A percentile compares a stretch with the other conserved stretches of the same genome.
Conservation (phyloP, 768 basidiomycete genomes). For the Termitomyces sp. region DNA sequence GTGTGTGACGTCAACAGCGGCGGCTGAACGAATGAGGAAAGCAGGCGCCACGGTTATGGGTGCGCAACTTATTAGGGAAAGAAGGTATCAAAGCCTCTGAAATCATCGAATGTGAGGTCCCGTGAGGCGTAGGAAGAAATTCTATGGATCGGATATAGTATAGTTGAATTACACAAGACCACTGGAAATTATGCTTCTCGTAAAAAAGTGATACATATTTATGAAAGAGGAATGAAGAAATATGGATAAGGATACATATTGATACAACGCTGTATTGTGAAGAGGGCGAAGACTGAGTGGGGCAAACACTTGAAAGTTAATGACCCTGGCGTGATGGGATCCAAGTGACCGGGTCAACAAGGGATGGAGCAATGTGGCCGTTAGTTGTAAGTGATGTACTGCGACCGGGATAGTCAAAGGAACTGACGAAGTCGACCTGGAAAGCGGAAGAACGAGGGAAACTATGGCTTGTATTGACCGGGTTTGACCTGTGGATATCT, state of each 20-base stretch:
- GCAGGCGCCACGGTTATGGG: constrained; percentile 72
- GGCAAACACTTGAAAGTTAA: background rate
- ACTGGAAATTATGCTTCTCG: background rate
- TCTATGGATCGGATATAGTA: background rate
- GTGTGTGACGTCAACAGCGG: constrained; percentile 62
- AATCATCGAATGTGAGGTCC: constrained; percentile 22
- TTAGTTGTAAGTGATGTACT: background rate
- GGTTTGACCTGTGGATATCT: background rate
- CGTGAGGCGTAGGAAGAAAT: background rate
- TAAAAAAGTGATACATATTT: constrained; percentile 5
- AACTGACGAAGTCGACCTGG: constrained; percentile 1
- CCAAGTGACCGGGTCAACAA: constrained; percentile 13
- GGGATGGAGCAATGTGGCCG: background rate
- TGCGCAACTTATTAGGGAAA: constrained; percentile 49
- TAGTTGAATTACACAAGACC: background rate
- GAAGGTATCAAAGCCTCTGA: constrained; percentile 52
- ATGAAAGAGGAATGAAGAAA: constrained; percentile 1
- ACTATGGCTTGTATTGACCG: background rate
- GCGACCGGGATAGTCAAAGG: constrained; percentile 4
- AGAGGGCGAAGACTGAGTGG: background rate
- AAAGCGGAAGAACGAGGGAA: constrained; percentile 5
- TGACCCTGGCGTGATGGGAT: constrained; percentile 4
- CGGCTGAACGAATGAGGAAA: constrained; percentile 60
- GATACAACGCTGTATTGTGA: constrained; percentile 9
- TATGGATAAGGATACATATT: constrained; percentile 12